A percentile compares a stretch with the other conserved stretches of the same genome.
Conservation (phyloP, 352 stramenopile genomes). For the Globisporangium paddicum region DNA sequence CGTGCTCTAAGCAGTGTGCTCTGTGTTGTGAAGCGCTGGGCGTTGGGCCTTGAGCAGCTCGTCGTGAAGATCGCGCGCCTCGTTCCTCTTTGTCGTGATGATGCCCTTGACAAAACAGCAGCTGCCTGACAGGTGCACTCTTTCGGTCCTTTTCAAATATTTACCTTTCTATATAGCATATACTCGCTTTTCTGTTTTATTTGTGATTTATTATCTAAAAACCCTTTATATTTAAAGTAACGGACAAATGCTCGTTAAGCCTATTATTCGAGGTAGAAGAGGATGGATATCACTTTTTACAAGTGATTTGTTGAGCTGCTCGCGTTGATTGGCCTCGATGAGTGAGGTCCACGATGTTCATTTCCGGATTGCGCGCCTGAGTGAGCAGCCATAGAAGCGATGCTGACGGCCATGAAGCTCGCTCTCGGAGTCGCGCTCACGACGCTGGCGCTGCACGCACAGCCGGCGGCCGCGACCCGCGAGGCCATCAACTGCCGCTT, state of each 20-base stretch:
- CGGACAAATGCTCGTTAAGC: neutral
- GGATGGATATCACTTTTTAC: neutral
- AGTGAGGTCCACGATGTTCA: neutral
- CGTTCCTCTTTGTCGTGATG: neutral
- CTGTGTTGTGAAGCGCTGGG: no score
- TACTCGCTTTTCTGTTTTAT: no score
- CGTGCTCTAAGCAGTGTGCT: no score
- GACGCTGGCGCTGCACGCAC: neutral
- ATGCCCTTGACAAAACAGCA: neutral
- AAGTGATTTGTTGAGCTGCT: neutral
- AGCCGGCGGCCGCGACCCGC: neutral
- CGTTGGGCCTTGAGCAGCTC: no score
- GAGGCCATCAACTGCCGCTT: conserved; percentile 15
- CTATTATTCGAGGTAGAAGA: neutral
- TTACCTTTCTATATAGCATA: no score
- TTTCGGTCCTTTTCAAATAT: neutral
- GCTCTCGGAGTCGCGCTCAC: conserved; percentile 2
- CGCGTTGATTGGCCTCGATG: neutral
- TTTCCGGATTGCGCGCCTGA: neutral
- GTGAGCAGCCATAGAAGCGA: no score
- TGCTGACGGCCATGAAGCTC: neutral
- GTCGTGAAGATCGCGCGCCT: neutral
- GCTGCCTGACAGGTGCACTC: conserved; percentile 1
- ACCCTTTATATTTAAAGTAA: neutral
- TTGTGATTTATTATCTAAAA: no score